Evolutionary conservation across 192 early-diverging fungal species (phyloP), one percentile per base, ranked within the genome.

Genomic region (Umbelopsis sp.): DNA sequence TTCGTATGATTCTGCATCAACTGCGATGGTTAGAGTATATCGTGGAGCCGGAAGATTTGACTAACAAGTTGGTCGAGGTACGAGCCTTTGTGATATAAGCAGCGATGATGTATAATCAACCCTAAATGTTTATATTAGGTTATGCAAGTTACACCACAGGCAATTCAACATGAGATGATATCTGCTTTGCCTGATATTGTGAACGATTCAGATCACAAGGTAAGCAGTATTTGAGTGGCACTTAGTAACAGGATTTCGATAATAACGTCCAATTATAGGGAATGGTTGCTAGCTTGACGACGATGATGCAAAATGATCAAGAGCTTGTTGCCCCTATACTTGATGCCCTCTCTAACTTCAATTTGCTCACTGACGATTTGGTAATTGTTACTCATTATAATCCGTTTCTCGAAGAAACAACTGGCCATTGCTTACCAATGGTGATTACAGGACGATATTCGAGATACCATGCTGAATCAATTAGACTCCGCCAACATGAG

Each of bases 21-120:
- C 65, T 94, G 56, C 82, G 89, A 69, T 93, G 91, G 91, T 77
- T 94, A 38, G 90, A 92, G 76, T 87, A 93, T 51, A 82, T 93
- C 26, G 82, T 88, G 0, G 83, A 91, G 44, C 88, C 92, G 1
- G 75, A 77, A 3, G 68, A 71, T 24, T 77, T 94, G 51, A 80
- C 88, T 6, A 76, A 84, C 20, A 91, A 88, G 69, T 76, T 94
- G 6, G 49, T 92, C 24, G 92, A 94, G 75, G 87, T 86, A 77
- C 1, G 21, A 14, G 2, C 45, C n/a, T 32, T 26, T 17, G 26
- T 22, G 22, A 24, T 11, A 36, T 14, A 41, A 12, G n/a, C 25
- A 43, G 29, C 3, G 22, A 6, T 22, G 20, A 51, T 41, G 22
- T 5, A 32, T 5, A 36, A 12, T 47, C n/a, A n/a, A n/a, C 0